Conservation (phyloP, 2,329 filamentous ascomycete genomes). For the Trichoderma endophyticum region DNA sequence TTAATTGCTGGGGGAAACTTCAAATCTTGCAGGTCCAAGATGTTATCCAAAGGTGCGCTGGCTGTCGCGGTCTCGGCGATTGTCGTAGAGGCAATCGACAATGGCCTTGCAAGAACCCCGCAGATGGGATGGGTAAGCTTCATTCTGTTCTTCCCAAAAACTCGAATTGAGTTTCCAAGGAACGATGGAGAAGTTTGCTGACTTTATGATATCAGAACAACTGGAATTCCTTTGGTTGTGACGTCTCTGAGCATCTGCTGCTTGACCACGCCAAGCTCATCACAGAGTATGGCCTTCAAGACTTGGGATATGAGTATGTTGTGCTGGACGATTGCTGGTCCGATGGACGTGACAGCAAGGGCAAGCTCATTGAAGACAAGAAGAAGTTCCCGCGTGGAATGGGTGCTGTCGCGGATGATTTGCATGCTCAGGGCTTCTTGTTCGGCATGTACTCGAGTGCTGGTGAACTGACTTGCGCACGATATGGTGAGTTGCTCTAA, state of each 20-base stretch:
- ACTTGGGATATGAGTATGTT: constrained; percentile 30
- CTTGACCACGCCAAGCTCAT: constrained; percentile 24
- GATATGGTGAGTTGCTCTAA: constrained; percentile 10
- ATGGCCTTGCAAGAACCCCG: constrained; percentile 16
- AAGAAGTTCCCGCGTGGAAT: constrained; percentile 38
- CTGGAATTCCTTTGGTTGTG: constrained; percentile 16
- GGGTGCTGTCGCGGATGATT: constrained; percentile 33
- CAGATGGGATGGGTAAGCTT: constrained; percentile 19
- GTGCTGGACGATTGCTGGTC: constrained; percentile 38
- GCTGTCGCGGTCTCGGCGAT: constrained; percentile 1
- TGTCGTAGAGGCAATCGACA: constrained; percentile 15
- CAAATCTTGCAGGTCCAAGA: neutral
- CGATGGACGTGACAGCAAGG: constrained; percentile 24
- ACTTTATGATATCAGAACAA: constrained; percentile 7
- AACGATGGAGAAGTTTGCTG: neutral
- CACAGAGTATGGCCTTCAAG: constrained; percentile 27
- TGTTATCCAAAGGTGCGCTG: constrained; percentile 11
- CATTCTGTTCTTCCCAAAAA: neutral
- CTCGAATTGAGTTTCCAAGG: neutral
- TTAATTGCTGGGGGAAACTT: neutral
- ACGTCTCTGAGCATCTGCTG: constrained; percentile 21
- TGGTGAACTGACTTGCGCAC: constrained; percentile 48
- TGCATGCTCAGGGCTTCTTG: constrained; percentile 36
- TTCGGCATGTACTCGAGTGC: constrained; percentile 41
- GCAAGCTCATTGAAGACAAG: constrained; percentile 31